Evolutionary conservation across 179 eudicot species (phyloP).

Genomic region (Nepenthes alata): DNA sequence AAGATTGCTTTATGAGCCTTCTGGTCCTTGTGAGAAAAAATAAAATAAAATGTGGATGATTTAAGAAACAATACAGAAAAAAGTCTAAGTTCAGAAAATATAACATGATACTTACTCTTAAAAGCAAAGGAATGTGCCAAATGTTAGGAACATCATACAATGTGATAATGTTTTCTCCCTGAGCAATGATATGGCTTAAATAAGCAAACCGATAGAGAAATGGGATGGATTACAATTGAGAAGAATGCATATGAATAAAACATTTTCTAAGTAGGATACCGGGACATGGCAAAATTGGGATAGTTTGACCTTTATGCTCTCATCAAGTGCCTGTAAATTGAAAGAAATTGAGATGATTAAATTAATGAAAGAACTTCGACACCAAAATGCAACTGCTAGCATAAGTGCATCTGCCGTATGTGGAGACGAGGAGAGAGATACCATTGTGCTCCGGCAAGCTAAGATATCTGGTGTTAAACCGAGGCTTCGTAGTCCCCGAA

Average conservation of each 20-base stretch:
- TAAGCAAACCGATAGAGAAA: background rate
- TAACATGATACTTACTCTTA: conserved; percentile 42
- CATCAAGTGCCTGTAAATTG: conserved; percentile 46
- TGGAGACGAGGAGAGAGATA: background rate
- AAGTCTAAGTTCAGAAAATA: background rate
- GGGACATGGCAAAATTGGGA: conserved; percentile 91
- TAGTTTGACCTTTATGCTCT: conserved; percentile 64
- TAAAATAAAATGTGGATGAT: background rate
- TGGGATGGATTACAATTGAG: background rate
- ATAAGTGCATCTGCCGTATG: background rate
- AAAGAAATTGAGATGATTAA: conserved; percentile 1
- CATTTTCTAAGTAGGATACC: conserved; percentile 27
- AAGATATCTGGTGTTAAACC: conserved; percentile 35
- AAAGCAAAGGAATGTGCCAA: conserved; percentile 88
- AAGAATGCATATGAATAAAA: too few species aligned
- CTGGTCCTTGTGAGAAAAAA: conserved; percentile 48
- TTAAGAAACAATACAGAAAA: conserved; percentile 1
- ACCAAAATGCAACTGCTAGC: background rate
- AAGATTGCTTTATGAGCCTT: conserved; percentile 88
- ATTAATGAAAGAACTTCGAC: background rate
- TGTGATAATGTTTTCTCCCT: conserved; percentile 68
- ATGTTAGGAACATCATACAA: conserved; percentile 90
- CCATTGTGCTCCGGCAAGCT: conserved; percentile 43
- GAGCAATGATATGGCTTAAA: conserved; percentile 6
- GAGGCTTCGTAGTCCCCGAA: conserved; percentile 35